A percentile compares a stretch with the other conserved stretches of the same genome.
These are phyloP conservation scores for Thermoascus crustaceus DNA, from an alignment of 2,329 filamentous ascomycete species.

Conservation along the genomic window DNA sequence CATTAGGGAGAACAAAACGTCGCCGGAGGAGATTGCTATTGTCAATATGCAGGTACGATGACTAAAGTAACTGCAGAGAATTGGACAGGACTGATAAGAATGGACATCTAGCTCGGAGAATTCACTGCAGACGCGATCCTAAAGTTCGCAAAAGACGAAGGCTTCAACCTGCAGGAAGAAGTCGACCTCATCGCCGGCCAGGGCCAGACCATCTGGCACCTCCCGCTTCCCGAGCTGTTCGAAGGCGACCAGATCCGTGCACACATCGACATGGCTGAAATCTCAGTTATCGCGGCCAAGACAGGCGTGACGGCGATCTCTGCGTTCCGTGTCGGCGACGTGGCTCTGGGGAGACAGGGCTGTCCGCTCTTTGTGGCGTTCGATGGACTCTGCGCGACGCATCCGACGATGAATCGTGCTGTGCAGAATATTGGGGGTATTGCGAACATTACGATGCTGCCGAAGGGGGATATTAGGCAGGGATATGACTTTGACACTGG, in stretches of 20 bases:
- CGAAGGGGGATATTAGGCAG: slow-evolving; percentile 21
- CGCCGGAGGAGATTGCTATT: slow-evolving; percentile 17
- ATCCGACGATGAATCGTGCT: slow-evolving; percentile 46
- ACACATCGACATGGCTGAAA: slow-evolving; percentile 42
- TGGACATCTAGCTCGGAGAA: slow-evolving; percentile 46
- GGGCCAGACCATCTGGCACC: slow-evolving; percentile 48
- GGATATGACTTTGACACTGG: slow-evolving; percentile 40
- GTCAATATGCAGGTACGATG: slow-evolving; percentile 30
- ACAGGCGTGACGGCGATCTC: slow-evolving; percentile 50
- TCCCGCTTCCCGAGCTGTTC: slow-evolving; percentile 40
- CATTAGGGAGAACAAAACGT: slow-evolving; percentile 16
- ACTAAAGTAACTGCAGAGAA: no score
- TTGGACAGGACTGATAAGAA: no score
- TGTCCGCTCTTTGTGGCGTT: slow-evolving; percentile 48
- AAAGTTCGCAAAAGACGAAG: slow-evolving; percentile 38
- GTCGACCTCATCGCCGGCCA: slow-evolving; percentile 49
- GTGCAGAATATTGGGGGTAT: slow-evolving; percentile 54
- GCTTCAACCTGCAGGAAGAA: slow-evolving; percentile 25
- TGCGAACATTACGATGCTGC: slow-evolving; percentile 51
- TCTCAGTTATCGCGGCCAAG: slow-evolving; percentile 43
- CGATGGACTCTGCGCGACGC: slow-evolving; percentile 46
- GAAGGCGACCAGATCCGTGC: slow-evolving; percentile 35
- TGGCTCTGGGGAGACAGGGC: slow-evolving; percentile 44
- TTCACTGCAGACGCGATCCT: slow-evolving; percentile 43
- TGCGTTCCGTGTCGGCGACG: slow-evolving; percentile 46